phyloP scores from a whole-genome alignment of 2,329 filamentous ascomycete genomes.

The Ophiostoma novo-ulmi region DNA sequence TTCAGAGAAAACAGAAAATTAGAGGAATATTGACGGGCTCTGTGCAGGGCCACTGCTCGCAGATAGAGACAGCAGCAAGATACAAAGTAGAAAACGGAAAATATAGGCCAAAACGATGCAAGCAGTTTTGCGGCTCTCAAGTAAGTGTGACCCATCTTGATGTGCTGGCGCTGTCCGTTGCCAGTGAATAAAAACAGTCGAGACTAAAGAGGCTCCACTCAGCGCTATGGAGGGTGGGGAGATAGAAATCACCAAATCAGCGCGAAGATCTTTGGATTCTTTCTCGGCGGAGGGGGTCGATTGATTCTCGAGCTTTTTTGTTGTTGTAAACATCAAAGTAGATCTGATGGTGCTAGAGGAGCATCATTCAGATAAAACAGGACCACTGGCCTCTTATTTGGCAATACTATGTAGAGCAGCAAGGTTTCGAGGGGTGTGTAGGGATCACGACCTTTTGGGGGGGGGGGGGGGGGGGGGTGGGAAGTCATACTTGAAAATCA shows the following conservation, averaged over 20 bases:
- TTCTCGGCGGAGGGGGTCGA: slow-evolving; percentile 26
- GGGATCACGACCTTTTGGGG: not conserved
- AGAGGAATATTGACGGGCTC: not conserved
- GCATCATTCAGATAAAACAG: not conserved
- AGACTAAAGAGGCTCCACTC: slow-evolving; percentile 58
- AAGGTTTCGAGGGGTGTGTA: not conserved
- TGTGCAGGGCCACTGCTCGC: not conserved
- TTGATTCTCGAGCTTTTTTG: slow-evolving; percentile 19
- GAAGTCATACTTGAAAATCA: not conserved
- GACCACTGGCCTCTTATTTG: not conserved
- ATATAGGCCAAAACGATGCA: slow-evolving; percentile 47
- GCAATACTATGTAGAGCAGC: not conserved
- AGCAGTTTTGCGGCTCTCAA: slow-evolving; percentile 58
- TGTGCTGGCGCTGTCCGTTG: slow-evolving; percentile 81
- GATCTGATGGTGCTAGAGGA: not conserved
- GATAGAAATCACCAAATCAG: slow-evolving; percentile 33
- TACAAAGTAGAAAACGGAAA: slow-evolving; percentile 35
- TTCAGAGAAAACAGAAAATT: slow-evolving; percentile 37
- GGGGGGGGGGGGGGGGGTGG: not conserved
- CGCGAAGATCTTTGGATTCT: slow-evolving; percentile 42
- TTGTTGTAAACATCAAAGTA: not conserved
- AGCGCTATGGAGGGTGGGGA: slow-evolving; percentile 40
- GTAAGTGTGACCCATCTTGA: slow-evolving; percentile 65
- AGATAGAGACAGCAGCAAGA: slow-evolving; percentile 36
- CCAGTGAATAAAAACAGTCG: slow-evolving; percentile 68